Base-by-base conservation (phyloP, 1,284 basidiomycete genomes). In the Sporisorium iseilematis-ciliati region DNA sequence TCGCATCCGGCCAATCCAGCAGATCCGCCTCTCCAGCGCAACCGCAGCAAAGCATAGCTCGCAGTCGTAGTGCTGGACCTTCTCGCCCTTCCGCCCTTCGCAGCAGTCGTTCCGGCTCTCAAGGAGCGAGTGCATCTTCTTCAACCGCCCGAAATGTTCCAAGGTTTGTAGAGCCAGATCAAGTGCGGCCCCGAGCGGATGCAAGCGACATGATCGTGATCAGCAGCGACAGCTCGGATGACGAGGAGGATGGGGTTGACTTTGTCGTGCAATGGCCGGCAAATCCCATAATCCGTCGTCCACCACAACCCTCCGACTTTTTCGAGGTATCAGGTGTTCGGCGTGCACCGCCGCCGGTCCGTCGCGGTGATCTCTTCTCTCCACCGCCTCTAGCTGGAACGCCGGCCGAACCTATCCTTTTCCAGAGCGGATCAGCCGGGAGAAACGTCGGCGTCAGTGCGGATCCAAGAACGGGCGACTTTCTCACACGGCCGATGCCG, bases 161-260 rank as follows among this genome's bases (percentile, higher is more conserved):
- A 3, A 26, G 20, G 11, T 53, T 55, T 11, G 6, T 12, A 29
- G 35, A 26, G 7, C 42, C 20, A 25, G 1, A 46, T 4, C 35
- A 11, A 20, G 20, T 8, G 7, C 46, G 21, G 20, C 46, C 33
- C 11, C n/a, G 51, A 7, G 16, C 16, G 14, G 25, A 62, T 20
- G 11, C 46, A 23, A 48, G 43, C 52, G 42, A 63, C 21, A 46
- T 70, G 12, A 57, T 75, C 49, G 73, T 67, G 29, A 62, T 75
- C 23, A 75, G 67, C 48, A 75, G 73, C 50, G 73, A 75, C 25
- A 75, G 71, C 49, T 65, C 62, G 4, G 59, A 59, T 20, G 60
- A 59, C 23, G 63, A 69, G 21, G 64, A 64, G 8, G 65, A 75
- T n/a, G 53, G 43, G 6, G 53, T 45, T 33, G 71, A 63, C 16